phyloP scores from a whole-genome alignment of 495 filamentous ascomycete species.

The Lasiosphaeria hispida region DNA sequence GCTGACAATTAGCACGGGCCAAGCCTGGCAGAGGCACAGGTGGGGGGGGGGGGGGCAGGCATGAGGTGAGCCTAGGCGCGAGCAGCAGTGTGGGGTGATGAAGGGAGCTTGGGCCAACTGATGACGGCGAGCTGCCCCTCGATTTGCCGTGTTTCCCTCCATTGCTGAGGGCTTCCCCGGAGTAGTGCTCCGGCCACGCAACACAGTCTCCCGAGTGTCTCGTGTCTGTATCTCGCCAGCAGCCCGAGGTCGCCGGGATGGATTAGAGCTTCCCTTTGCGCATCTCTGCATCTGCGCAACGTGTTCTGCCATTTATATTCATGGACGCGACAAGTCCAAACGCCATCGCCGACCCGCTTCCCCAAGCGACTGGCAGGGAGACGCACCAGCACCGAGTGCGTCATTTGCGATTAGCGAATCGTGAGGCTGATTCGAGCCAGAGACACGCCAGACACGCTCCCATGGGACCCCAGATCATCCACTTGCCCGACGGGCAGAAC shows the following conservation, averaged over 20 bases:
- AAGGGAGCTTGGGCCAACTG: constrained; percentile 9
- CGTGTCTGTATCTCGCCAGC: neutral
- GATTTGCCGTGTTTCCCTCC: neutral
- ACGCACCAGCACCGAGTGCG: neutral
- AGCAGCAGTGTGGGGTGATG: neutral
- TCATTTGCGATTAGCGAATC: neutral
- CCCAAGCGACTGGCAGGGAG: neutral
- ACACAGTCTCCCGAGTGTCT: too few species aligned
- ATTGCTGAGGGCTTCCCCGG: neutral
- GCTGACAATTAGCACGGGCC: neutral
- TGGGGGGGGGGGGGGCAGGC: neutral
- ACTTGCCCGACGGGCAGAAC: constrained; percentile 84
- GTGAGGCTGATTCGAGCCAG: too few species aligned
- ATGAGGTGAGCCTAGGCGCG: constrained; percentile 6
- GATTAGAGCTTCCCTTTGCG: neutral
- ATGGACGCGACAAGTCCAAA: too few species aligned
- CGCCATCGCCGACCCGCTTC: too few species aligned
- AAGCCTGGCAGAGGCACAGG: neutral
- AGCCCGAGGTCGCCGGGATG: too few species aligned
- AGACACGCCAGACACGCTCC: neutral
- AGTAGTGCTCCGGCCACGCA: neutral
- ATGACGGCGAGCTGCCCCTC: constrained; percentile 8
- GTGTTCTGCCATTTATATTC: too few species aligned
- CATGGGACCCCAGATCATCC: constrained; percentile 47
- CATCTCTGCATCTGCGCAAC: neutral